Evolutionary conservation across 2,329 filamentous ascomycete genomes (phyloP), one percentile per base, ranked within the genome.

Genomic region (Elsinoe perseae): DNA sequence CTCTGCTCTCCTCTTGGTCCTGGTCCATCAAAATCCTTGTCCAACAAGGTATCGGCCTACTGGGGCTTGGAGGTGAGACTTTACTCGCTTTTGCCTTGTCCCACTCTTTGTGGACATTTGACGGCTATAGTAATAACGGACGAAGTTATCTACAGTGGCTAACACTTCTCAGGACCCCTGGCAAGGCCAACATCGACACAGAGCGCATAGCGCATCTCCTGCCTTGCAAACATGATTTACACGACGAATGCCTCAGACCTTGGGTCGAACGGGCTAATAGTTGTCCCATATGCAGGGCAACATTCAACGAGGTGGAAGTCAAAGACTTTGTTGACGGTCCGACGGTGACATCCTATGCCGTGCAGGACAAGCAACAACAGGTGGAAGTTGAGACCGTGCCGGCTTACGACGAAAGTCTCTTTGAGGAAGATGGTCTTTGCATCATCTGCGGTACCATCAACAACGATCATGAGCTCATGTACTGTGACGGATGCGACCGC

Each of bases 181-280:
- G 18, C 57, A 63, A 65, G 48, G 61, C 66, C 58, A 55, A 61
- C 18, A 58, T 68, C 57, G 75, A 80, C 59, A 72, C 77, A 58
- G 77, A 80, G 57, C 65, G 75, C 60, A 79, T 85, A 64, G 82
- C 82, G 58, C 81, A 83, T 65, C 67, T 85, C 25, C 69, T 84
- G 59, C 85, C 89, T 46, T 98, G 93, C 72, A 87, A 89, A 58
- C 95, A 98, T 76, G 81, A 91, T 64, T 78, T 98, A 64, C 93
- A 98, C 74, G 86, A 98, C 74, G 84, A 86, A 54, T 98, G 93
- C 72, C 80, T 98, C 63, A 86, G 87, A 64, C 89, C 90, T 64
- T 98, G 93, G 93, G 89, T 92, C 44, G 89, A 95, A 73, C 87
- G 95, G 70, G 92, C 93, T 61, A 98, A 97, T 73, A 96, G 91